Base-by-base conservation (phyloP, 768 basidiomycete genomes). In the Boletellus sp. region DNA sequence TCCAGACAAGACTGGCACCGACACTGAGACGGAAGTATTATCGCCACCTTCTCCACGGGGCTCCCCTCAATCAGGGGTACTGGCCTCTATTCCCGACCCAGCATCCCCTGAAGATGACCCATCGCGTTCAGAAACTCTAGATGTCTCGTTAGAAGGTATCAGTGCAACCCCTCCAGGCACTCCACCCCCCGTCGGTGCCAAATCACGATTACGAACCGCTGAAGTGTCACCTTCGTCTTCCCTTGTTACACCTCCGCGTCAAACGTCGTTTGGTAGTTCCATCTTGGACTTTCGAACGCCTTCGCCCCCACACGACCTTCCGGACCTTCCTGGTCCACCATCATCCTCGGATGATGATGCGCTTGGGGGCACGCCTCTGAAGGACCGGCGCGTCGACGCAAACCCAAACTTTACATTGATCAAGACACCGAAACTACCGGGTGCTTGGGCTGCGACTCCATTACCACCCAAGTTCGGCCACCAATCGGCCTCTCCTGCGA, bases 261-360 rank as follows among this genome's bases (percentile, higher is more conserved):
- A 66, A 39, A 55, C 66, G 17, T 74, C 73, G 3, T 71, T 76
- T 39, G 68, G 58, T 45, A 64, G 63, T 26, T 72, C 77, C 10
- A 76, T 71, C 51, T 52, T 73, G 13, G 78, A 80, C 45, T 82
- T 81, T 56, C 69, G 75, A 56, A 85, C 82, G 0, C 85, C 83
- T 9, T 80, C 85, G 1, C 83, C 86, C 26, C 80, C 83, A 1
- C 71, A 70, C 36, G 77, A 72, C 39, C 72, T 85, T 50, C 83
- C 85, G 10, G 84, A 84, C 7, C 78, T 88, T 42, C 85, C 85
- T 12, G 82, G 68, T 16, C 83, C 81, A 3, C 83, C 85, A 3
- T 77, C 76, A n/a, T 78, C 78, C 10, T 69, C 68, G 3, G 76
- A 76, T 13, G 79, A 78, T 31, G 78, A 81, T 37, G 74, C 64